Evolutionary conservation across 2,329 filamentous ascomycete species (phyloP).

Genomic region (Celoporthe dispersa): DNA sequence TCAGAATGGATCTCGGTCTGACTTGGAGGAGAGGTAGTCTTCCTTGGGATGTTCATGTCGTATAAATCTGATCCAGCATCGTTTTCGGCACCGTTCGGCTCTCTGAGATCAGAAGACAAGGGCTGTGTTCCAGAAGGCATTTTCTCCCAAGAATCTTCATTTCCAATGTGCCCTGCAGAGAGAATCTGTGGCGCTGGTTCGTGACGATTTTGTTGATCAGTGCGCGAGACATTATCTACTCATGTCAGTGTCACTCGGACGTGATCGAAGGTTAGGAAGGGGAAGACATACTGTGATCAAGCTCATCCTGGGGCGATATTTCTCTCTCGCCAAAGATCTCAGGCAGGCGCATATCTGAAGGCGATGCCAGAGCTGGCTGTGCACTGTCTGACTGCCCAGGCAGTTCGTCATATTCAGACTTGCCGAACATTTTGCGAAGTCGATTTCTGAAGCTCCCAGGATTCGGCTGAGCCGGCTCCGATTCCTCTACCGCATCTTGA

Average conservation of each 20-base stretch:
- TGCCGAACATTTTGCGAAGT: constrained; percentile 18
- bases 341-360: background rate
- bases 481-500: background rate
- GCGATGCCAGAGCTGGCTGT: background rate
- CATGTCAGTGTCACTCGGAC: background rate
- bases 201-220: background rate
- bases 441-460: constrained; percentile 12
- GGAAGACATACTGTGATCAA: background rate
- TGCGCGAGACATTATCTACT: background rate
- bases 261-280: background rate
- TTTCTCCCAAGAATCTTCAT: background rate
- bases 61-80: background rate
- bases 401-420: background rate
- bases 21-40: background rate
- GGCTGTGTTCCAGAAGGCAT: background rate
- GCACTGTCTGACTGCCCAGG: background rate
- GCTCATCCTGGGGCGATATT: background rate
- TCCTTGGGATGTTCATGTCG: constrained; percentile 7
- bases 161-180: background rate
- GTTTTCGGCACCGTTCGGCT: background rate
- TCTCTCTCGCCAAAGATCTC: background rate
- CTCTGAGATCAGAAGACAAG: background rate
- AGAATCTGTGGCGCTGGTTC: background rate
- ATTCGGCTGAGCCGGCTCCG: constrained; percentile 6
- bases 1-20: background rate